Conservation (phyloP, 192 early-diverging fungal genomes). For the Linnemannia exigua region DNA sequence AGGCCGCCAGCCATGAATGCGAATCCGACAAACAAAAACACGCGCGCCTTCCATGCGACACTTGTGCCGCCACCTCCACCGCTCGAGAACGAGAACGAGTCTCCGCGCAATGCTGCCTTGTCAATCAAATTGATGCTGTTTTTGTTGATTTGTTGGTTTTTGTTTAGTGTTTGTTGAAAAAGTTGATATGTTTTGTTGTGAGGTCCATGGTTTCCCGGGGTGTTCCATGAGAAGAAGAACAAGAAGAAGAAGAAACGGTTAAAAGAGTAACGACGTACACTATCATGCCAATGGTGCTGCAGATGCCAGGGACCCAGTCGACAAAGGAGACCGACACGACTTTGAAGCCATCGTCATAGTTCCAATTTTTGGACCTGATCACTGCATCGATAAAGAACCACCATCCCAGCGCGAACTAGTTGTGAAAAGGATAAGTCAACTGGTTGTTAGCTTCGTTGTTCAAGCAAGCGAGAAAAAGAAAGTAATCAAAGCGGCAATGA, state of each 20-base stretch:
- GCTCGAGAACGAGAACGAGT: slow-evolving; percentile 59
- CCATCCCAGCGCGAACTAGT: slow-evolving; percentile 72
- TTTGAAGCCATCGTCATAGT: slow-evolving; percentile 16
- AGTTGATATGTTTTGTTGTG: neutral
- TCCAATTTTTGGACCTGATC: slow-evolving; percentile 51
- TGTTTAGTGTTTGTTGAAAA: neutral
- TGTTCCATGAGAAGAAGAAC: neutral
- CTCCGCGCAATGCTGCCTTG: slow-evolving; percentile 62
- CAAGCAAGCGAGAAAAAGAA: too few species aligned
- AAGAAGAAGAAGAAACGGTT: neutral
- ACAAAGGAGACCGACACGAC: slow-evolving; percentile 62
- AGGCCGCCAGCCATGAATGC: slow-evolving; percentile 72
- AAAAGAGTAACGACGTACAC: slow-evolving; percentile 56
- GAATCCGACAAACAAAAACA: slow-evolving; percentile 72
- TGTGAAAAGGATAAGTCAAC: too few species aligned
- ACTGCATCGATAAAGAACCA: slow-evolving; percentile 75
- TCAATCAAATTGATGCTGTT: slow-evolving; percentile 68
- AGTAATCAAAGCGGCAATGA: too few species aligned
- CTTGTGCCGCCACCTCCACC: slow-evolving; percentile 30
- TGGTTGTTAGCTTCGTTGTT: too few species aligned
- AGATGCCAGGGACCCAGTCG: slow-evolving; percentile 72
- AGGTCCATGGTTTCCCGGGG: neutral
- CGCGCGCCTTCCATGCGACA: slow-evolving; percentile 61
- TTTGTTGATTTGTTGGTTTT: neutral
- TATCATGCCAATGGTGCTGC: slow-evolving; percentile 70